Evolutionary conservation across 257 asterid species (phyloP).

Genomic region (Penstemon barbatus): DNA sequence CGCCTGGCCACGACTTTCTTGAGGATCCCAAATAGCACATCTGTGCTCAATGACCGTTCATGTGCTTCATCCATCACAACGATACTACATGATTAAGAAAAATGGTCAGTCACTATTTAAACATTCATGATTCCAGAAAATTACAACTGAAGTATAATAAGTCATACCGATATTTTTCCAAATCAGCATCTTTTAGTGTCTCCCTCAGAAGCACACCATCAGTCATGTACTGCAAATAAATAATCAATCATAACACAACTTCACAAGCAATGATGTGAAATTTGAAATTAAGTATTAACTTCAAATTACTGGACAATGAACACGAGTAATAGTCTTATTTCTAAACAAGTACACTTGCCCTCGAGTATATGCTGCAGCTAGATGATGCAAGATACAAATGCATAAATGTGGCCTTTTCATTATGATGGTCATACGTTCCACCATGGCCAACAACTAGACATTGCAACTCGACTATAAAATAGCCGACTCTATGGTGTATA

Average conservation of each 20-base stretch:
- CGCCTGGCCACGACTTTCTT: constrained; percentile 89
- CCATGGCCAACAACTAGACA: constrained; percentile 15
- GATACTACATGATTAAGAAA: constrained; percentile 45
- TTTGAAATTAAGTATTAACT: not conserved
- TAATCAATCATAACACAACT: not conserved
- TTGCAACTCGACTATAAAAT: not conserved
- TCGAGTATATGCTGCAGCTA: not conserved
- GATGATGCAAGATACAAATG: constrained; percentile 1
- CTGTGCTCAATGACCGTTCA: constrained; percentile 81
- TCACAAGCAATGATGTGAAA: constrained; percentile 13
- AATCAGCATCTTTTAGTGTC: constrained; percentile 87
- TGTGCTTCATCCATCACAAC: constrained; percentile 98
- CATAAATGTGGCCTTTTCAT: too few relatives aligned
- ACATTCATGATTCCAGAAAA: too few relatives aligned
- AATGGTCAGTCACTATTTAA: not conserved
- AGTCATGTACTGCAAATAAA: constrained; percentile 78
- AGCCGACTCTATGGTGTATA: not conserved
- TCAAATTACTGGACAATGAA: not conserved
- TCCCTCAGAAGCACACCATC: constrained; percentile 95
- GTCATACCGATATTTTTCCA: constrained; percentile 80
- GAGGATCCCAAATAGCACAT: constrained; percentile 86
- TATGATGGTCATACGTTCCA: not conserved
- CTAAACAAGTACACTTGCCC: constrained; percentile 1
- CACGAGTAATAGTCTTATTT: constrained; percentile 14
- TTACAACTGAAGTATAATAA: not conserved